phyloP scores from a whole-genome alignment of 768 basidiomycete genomes.

The Agaricus blazei region DNA sequence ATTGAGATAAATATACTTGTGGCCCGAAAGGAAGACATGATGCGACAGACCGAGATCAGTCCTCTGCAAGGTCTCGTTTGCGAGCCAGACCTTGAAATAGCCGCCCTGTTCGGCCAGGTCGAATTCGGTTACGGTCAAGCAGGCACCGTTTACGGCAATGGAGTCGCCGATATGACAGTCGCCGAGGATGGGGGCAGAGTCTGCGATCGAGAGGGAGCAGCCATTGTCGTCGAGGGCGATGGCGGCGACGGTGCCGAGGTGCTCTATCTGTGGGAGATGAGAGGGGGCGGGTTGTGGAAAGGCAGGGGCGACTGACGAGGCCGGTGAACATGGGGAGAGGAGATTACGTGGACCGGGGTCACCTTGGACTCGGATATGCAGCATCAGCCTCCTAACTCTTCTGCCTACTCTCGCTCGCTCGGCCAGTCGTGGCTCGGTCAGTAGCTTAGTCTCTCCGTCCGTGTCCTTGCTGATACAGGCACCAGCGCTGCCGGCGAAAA shows the following conservation, averaged over 20 bases:
- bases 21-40: constrained; percentile 56
- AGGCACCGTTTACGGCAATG: constrained; percentile 84
- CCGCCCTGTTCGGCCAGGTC: constrained; percentile 55
- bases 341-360: neutral
- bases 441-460: neutral
- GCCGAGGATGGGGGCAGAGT: constrained; percentile 66
- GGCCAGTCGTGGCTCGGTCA: constrained; percentile 35
- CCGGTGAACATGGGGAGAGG: constrained; percentile 65
- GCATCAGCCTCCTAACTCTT: neutral
- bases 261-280: constrained; percentile 66
- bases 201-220: constrained; percentile 74
- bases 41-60: constrained; percentile 83
- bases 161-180: constrained; percentile 96
- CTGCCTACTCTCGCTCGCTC: constrained; percentile 19
- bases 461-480: constrained; percentile 6
- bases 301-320: constrained; percentile 43
- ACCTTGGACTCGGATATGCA: neutral
- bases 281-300: constrained; percentile 1
- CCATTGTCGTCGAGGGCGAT: constrained; percentile 67
- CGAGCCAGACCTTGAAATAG: constrained; percentile 92
- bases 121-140: constrained; percentile 89
- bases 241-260: constrained; percentile 68
- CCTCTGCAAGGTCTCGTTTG: constrained; percentile 88
- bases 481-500: constrained; percentile 48
- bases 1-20: neutral